Base-by-base conservation (phyloP, 1,139 yeast species). In the Suhomyces maxii region DNA sequence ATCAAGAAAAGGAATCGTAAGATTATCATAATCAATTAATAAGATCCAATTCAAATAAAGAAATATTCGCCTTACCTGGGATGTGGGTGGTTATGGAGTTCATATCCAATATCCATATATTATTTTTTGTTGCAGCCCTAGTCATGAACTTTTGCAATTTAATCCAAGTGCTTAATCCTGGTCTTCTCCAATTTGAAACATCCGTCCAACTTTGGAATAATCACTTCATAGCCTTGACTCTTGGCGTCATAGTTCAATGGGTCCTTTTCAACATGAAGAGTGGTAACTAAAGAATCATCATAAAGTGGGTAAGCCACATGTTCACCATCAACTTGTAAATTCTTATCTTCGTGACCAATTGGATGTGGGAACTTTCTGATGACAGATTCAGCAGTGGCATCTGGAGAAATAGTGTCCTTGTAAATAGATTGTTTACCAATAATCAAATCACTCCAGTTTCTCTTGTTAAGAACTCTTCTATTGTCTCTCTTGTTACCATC, bases 241-340 rank as follows among this genome's bases (percentile, higher is more conserved):
- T 73, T 69, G 39, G 87, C 80, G n/a, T 72, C 66, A 1, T 68
- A 58, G 50, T 79, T 74, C n/a, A 53, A 57, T 23, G 76, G 73
- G 53, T 86, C 83, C 46, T 74, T 73, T 61, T 90, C 97, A 44
- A 88, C 85, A 56, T 84, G 89, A 37, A 89, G 65, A 1, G 88
- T 81, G 8, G 90, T 81, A 8, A 86, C 80, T 48, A 90, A 67
- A 3, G 89, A 76, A 40, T 82, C 81, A 2, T 73, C 69, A 8
- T 76, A 73, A 13, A 83, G 68, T 35, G 89, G 84, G 58, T 84
- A 80, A 47, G 71, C 71, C 36, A 64, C 45, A 59, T 69, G 54
- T 5, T 40, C 40, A 1, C 44, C 41, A 18, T 44, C 46, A 7
- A 41, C 48, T 5, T 26, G 18, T 37, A 46, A 54, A 8, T 45